Evolutionary conservation across 1,139 yeast species (phyloP).

Genomic region (Nakaseomyces uthaithaninus): DNA sequence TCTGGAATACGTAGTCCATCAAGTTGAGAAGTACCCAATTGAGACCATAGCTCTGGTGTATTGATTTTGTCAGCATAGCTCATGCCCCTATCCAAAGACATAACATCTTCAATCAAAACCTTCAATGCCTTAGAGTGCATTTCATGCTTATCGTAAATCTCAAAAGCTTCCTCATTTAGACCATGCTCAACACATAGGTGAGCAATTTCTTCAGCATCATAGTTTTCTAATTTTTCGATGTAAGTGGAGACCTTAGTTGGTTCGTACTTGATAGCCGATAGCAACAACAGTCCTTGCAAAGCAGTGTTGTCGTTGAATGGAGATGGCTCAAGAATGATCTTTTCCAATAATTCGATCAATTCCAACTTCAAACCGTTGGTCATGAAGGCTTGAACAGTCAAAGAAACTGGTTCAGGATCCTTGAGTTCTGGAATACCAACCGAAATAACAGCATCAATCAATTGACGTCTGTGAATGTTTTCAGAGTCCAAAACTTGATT

Average conservation of each 20-base stretch:
- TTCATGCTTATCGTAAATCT: slow-evolving; percentile 81
- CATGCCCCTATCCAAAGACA: slow-evolving; percentile 93
- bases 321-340: slow-evolving; percentile 92
- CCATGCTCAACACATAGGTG: slow-evolving; percentile 85
- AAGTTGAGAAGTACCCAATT: slow-evolving; percentile 91
- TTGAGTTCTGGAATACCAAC: slow-evolving; percentile 94
- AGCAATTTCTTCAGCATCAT: slow-evolving; percentile 90
- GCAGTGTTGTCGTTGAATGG: slow-evolving; percentile 94
- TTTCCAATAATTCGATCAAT: slow-evolving; percentile 86
- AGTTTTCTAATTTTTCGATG: slow-evolving; percentile 83
- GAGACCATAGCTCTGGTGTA: slow-evolving; percentile 83
- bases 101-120: slow-evolving; percentile 84
- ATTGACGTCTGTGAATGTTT: slow-evolving; percentile 78
- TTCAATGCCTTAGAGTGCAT: slow-evolving; percentile 72
- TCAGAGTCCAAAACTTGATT: slow-evolving; percentile 63
- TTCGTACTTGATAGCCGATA: slow-evolving; percentile 95
- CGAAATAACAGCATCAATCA: slow-evolving; percentile 89
- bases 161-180: slow-evolving; percentile 88
- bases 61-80: slow-evolving; percentile 87
- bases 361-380: slow-evolving; percentile 88
- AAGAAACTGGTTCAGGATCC: slow-evolving; percentile 92
- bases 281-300: slow-evolving; percentile 80
- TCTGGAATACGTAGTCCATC: slow-evolving; percentile 90
- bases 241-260: slow-evolving; percentile 74
- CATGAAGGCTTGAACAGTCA: slow-evolving; percentile 96